Base-by-base conservation (phyloP, 306 rosid species). In the Castanea mollissima region DNA sequence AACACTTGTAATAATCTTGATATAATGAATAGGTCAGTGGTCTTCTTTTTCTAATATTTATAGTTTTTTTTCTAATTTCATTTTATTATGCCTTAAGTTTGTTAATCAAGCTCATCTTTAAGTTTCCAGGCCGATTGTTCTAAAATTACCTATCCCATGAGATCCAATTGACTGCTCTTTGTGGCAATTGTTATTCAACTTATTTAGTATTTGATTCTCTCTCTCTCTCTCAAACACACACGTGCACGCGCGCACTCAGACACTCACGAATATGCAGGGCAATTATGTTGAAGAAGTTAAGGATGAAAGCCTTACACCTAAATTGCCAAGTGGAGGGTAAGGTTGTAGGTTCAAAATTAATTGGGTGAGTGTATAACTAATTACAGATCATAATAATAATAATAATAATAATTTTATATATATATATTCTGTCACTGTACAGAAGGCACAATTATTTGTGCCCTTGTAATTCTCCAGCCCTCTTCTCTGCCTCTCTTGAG, bases 1-100 rank as follows among this genome's bases (percentile, higher is more conserved):
- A 56, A 32, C 55, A 73, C 38, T 46, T 62, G 73, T 44, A 12
- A 73, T 49, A 88, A 77, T 85, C 75, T 75, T 83, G 82, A 25
- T 81, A 70, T 71, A 55, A 46, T 82, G 72, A 81, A 80, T 79
- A 82, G 89, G 64, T 62, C 80, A 70, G 76, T 80, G 49, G 86
- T 77, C 76, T 70, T 80, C 78, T 65, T 76, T 71, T 23, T 71
- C 55, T 72, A 56, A 60, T 79, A 73, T 81, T 25, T 55, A 72
- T 78, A 67, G 79, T 69, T 75, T 77, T 58, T 76, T 76, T 41
- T 41, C 46, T 41, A 41, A 73, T 51, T 77, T 84, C 58, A 71
- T 82, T 83, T 73, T 69, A 52, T 71, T 29, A 72, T 16, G 27
- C 58, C 11, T 34, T 32, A 14, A 68, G 29, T 49, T 73, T 76